Conservation (phyloP, 140 eudicot genomes). For the Bidens hawaiensis region DNA sequence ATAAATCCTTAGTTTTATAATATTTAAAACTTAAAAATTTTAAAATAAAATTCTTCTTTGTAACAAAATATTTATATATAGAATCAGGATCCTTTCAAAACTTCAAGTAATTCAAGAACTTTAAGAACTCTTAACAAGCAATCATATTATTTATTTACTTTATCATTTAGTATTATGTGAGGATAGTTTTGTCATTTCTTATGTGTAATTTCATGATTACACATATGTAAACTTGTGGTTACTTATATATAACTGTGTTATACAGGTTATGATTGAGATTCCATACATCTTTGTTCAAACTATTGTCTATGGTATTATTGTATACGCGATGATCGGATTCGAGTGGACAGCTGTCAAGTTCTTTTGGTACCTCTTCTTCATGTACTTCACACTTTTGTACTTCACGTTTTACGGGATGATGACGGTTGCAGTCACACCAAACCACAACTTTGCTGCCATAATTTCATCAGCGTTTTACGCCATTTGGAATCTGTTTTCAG, state of each 20-base stretch:
- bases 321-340: slow-evolving; percentile 63
- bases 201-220: no score
- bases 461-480: slow-evolving; percentile 61
- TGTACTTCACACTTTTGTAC: slow-evolving; percentile 63
- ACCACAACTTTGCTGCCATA: slow-evolving; percentile 61
- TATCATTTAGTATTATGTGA: no score
- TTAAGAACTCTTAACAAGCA: no score
- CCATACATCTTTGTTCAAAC: slow-evolving; percentile 63
- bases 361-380: slow-evolving; percentile 56
- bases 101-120: no score
- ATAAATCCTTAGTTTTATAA: no score
- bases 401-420: slow-evolving; percentile 82
- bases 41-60: no score
- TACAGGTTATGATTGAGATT: slow-evolving; percentile 69
- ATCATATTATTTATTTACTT: no score
- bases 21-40: no score
- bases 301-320: slow-evolving; percentile 50
- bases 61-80: no score
- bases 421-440: slow-evolving; percentile 71
- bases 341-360: slow-evolving; percentile 61
- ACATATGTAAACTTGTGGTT: no score
- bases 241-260: slow-evolving; percentile 3
- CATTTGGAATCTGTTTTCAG: slow-evolving; percentile 71
- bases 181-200: no score
- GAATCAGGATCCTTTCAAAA: no score